phyloP scores from a whole-genome alignment of 495 filamentous ascomycete species.

The Lineolata rhizophorae region DNA sequence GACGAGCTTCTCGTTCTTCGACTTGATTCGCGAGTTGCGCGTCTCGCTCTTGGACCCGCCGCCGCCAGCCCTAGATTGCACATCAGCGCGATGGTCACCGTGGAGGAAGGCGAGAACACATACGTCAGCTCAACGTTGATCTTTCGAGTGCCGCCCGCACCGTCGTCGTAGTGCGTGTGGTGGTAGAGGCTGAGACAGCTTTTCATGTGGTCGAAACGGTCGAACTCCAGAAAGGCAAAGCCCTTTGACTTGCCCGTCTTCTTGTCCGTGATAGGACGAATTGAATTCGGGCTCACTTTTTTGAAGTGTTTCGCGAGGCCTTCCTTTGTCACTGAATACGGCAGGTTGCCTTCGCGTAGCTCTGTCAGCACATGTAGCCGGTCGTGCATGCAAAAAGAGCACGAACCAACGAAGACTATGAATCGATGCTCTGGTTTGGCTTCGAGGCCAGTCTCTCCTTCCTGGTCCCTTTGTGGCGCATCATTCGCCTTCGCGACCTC shows the following conservation, averaged over 20 bases:
- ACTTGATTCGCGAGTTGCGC: constrained; percentile 51
- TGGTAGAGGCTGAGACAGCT: constrained; percentile 77
- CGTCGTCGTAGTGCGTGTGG: constrained; percentile 62
- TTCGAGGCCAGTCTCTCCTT: too few species aligned
- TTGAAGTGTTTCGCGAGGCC: constrained; percentile 54
- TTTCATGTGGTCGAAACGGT: constrained; percentile 76
- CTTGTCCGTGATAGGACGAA: constrained; percentile 58
- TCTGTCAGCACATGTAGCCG: constrained; percentile 2
- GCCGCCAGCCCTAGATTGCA: constrained; percentile 34
- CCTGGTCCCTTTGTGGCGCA: constrained; percentile 15
- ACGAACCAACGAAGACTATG: constrained; percentile 61
- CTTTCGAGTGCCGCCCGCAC: constrained; percentile 31
- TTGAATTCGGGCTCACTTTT: constrained; percentile 42
- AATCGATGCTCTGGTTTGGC: constrained; percentile 45
- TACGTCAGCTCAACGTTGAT: constrained; percentile 78
- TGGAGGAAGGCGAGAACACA: background rate
- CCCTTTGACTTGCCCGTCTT: constrained; percentile 53
- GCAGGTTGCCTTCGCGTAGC: constrained; percentile 47
- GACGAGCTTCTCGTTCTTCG: constrained; percentile 67
- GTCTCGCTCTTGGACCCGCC: constrained; percentile 60
- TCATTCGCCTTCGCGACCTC: constrained; percentile 7
- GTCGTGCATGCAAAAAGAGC: constrained; percentile 2
- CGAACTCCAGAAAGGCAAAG: constrained; percentile 86
- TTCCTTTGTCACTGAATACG: constrained; percentile 52
- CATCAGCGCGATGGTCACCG: too few species aligned